Evolutionary conservation across 352 stramenopile species (phyloP), one percentile per base, ranked within the genome.

Genomic region (Thalassiosira exigua): DNA sequence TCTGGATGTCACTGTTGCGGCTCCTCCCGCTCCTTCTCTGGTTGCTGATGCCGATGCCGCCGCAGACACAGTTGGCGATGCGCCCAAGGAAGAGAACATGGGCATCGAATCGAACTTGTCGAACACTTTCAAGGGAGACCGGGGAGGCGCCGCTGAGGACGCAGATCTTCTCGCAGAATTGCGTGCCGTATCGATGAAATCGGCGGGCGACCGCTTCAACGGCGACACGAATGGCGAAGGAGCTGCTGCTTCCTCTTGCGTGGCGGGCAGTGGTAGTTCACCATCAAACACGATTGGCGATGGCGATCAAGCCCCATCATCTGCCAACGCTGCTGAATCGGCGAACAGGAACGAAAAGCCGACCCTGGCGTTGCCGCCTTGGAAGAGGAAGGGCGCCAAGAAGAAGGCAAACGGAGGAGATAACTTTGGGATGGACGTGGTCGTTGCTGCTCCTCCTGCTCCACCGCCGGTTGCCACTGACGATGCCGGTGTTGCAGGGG

Each of bases 81-180:
- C n/a, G n/a, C 36, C 36, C 36, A 44, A 14, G 36, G 36, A 44
- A 44, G 56, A 24, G 36, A 65, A 26, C 21, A 65, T 51, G 36
- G 56, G 56, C 4, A 65, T 76, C 27, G 70, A 77, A 42, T 85
- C 77, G 19, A 51, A 57, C 58, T 24, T 64, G 59, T 32, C 57
- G 11, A 78, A 26, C 4, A 89, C 79, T 14, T 89, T 89, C 61
- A 59, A 75, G 22, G 82, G 82, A 54, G 74, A 89, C 19, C 50
- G 75, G 29, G 82, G 82, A 26, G 82, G 82, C 1, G 29, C 53
- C 21, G 82, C 82, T 11, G 59, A 87, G 36, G 82, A 89, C 71
- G 78, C 82, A 39, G 85, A 89, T 46, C 59, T 91, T 1, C 51
- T 91, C 19, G 78, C 81, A 0, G 56, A 83, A 42, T 41, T 91